Conservation (phyloP, 345 rosid species). For the Arabidopsis thaliana region TAIR10.1 NC_003071.7:18456501-18457000, state of each 20-base stretch:
- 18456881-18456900: slow-evolving; percentile 29
- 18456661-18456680: background rate
- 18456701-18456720: too few relatives aligned
- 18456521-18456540: background rate
- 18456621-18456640: background rate
- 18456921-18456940: slow-evolving; percentile 20
- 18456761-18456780: background rate
- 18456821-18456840: slow-evolving; percentile 32
- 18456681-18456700: background rate
- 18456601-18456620: slow-evolving; percentile 19
- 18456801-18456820: slow-evolving; percentile 45
- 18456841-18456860: slow-evolving; percentile 34
- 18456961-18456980: background rate
- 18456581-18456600: background rate
- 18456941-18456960: slow-evolving; percentile 21
- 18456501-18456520: background rate
- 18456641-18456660: background rate
- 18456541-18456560: background rate
- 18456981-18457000: background rate
- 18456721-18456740: background rate
- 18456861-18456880: slow-evolving; percentile 20
- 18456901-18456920: slow-evolving; percentile 31
- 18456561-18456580: slow-evolving; percentile 1
- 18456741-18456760: slow-evolving; percentile 2
- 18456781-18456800: too few relatives aligned